A percentile compares a stretch with the other conserved stretches of the same genome.
Evolutionary conservation across 805 yeast genomes (phyloP).

Genomic region (Candida manassasensis): DNA sequence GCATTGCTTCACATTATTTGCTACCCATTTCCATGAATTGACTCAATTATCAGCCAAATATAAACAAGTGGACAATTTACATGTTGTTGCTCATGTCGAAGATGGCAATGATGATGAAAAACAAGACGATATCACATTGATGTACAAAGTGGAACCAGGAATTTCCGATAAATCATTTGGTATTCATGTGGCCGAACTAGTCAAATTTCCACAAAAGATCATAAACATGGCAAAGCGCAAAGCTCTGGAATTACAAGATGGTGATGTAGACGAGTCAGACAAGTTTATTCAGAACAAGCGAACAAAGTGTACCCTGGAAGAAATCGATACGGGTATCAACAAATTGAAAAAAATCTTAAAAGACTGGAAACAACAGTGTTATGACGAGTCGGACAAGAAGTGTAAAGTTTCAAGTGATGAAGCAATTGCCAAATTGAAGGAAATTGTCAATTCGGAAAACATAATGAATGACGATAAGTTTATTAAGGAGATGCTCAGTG

Average conservation of each 20-base stretch:
- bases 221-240: constrained; percentile 94
- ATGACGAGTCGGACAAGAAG: constrained; percentile 15
- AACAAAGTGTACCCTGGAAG: constrained; percentile 47
- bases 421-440: constrained; percentile 35
- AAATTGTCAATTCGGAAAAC: constrained; percentile 20
- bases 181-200: constrained; percentile 95
- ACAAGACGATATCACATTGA: constrained; percentile 68
- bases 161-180: constrained; percentile 95
- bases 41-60: constrained; percentile 69
- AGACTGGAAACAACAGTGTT: constrained; percentile 49
- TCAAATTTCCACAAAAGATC: constrained; percentile 85
- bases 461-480: constrained; percentile 35
- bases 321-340: constrained; percentile 52
- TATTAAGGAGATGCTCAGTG: constrained; percentile 40
- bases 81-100: constrained; percentile 89
- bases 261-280: constrained; percentile 29
- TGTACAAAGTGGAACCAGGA: constrained; percentile 96
- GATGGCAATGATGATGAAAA: constrained; percentile 30
- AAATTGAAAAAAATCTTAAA: constrained; percentile 44
- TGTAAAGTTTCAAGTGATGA: constrained; percentile 30
- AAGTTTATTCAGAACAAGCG: constrained; percentile 43
- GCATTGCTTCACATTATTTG: constrained; percentile 80
- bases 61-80: constrained; percentile 68
- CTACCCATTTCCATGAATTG: constrained; percentile 96
- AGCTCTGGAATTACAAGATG: constrained; percentile 78